These are phyloP conservation scores for Solanum hybrid DNA, from an alignment of 305 asterid genomes.

Conservation along the genomic window DNA sequence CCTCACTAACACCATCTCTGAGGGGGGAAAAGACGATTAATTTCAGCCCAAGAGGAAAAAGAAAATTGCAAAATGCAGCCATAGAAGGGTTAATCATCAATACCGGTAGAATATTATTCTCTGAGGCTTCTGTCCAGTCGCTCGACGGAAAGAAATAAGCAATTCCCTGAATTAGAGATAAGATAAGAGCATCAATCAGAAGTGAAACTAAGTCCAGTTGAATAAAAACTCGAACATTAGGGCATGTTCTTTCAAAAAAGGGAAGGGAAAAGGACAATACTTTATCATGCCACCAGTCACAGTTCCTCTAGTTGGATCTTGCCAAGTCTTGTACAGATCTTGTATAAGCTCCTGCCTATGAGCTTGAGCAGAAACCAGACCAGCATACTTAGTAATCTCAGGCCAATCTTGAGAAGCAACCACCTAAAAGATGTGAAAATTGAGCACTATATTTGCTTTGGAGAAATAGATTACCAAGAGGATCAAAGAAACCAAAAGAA, in stretches of 20 bases:
- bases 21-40: not conserved
- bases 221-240: not conserved
- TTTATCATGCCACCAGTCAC: slow-evolving; percentile 95
- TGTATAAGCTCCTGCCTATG: slow-evolving; percentile 92
- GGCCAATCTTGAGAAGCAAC: slow-evolving; percentile 99
- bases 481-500: not conserved
- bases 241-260: not conserved
- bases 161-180: slow-evolving; percentile 52
- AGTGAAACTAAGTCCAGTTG: not conserved
- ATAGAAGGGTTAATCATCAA: not conserved
- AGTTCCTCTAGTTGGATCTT: slow-evolving; percentile 72
- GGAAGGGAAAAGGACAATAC: slow-evolving; percentile 19
- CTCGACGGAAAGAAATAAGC: slow-evolving; percentile 83
- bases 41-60: not conserved
- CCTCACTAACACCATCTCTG: slow-evolving; percentile 99
- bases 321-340: slow-evolving; percentile 82
- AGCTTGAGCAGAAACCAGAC: slow-evolving; percentile 91
- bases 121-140: slow-evolving; percentile 86
- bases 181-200: not conserved
- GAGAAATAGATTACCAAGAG: not conserved
- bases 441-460: not conserved
- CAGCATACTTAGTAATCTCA: slow-evolving; percentile 87
- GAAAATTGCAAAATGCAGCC: not conserved
- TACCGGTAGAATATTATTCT: slow-evolving; percentile 90
- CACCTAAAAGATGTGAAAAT: slow-evolving; percentile 38